These are phyloP conservation scores for Symmetrospora coprosmae DNA, from an alignment of 768 basidiomycete species.

Conservation along the genomic window DNA sequence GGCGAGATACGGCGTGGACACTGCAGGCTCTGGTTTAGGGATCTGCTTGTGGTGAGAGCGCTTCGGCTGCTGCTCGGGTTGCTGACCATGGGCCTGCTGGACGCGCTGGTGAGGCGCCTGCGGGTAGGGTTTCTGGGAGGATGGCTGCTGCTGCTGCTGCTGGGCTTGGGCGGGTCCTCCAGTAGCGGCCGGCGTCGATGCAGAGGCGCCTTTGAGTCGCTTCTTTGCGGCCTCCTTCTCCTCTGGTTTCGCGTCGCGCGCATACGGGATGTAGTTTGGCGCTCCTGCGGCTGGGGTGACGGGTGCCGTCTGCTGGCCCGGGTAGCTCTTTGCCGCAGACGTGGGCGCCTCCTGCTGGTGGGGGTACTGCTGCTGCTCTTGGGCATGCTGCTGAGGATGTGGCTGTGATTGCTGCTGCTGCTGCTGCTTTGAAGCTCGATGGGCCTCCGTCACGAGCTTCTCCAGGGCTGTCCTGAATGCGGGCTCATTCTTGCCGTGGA, in stretches of 20 bases:
- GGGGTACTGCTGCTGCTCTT: not conserved
- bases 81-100: not conserved
- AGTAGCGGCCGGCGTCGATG: not conserved
- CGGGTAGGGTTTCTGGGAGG: not conserved
- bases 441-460: not conserved
- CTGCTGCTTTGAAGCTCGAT: not conserved
- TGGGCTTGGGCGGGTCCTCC: too few relatives aligned
- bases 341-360: not conserved
- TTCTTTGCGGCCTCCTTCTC: too few relatives aligned
- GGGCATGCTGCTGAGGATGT: not conserved
- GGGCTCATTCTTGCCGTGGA: not conserved
- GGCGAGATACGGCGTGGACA: not conserved
- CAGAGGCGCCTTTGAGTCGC: not conserved
- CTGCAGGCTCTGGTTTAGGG: not conserved
- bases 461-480: not conserved
- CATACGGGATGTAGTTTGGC: not conserved
- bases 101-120: not conserved
- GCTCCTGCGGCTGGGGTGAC: not conserved
- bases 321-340: not conserved
- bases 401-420: not conserved
- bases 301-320: not conserved
- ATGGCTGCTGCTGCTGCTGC: not conserved
- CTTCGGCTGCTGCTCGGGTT: not conserved
- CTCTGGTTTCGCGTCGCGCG: too few relatives aligned
- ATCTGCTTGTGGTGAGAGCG: not conserved